Evolutionary conservation across 78 protist genomes (phyloP), one percentile per base, ranked within the genome.

Genomic region (Isochrysis galbana): DNA sequence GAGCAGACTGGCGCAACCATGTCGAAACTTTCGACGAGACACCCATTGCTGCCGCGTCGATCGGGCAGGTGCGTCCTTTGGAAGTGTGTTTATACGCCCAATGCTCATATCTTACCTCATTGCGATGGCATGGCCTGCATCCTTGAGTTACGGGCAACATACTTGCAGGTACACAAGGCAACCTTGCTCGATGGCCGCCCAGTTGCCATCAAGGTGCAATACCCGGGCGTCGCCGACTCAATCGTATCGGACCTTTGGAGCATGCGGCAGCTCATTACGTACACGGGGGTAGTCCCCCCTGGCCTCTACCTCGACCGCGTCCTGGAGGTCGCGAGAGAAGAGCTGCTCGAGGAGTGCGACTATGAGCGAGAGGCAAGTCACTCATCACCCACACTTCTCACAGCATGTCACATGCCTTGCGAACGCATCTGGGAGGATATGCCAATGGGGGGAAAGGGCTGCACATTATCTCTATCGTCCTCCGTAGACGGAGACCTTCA

Each of bases 21-120:
- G 36, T 77, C 47, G 84, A 0, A 32, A 1, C 25, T 17, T 77
- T 77, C 47, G 94, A 96, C 22, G 97, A 96, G 83, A 96, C 87
- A 41, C 98, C 98, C 26, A 48, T 97, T 46, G 98, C 98, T 0
- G 97, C 98, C 0, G 98, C 98, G 39, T 96, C 97, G 11, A 95
- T 97, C 39, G 98, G 98, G 29, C 98, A 97, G 69, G n/a, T n/a
- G n/a, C n/a, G n/a, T n/a, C n/a, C n/a, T n/a, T n/a, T n/a, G n/a
- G n/a, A n/a, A n/a, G n/a, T n/a, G n/a, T n/a, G n/a, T n/a, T n/a
- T n/a, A n/a, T n/a, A n/a, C n/a, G n/a, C n/a, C n/a, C n/a, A n/a
- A n/a, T n/a, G n/a, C n/a, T n/a, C n/a, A n/a, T n/a, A n/a, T n/a
- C n/a, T n/a, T n/a, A n/a, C n/a, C n/a, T n/a, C n/a, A n/a, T n/a